phyloP scores from a whole-genome alignment of 306 rosid species.

The Malus fusca region DNA sequence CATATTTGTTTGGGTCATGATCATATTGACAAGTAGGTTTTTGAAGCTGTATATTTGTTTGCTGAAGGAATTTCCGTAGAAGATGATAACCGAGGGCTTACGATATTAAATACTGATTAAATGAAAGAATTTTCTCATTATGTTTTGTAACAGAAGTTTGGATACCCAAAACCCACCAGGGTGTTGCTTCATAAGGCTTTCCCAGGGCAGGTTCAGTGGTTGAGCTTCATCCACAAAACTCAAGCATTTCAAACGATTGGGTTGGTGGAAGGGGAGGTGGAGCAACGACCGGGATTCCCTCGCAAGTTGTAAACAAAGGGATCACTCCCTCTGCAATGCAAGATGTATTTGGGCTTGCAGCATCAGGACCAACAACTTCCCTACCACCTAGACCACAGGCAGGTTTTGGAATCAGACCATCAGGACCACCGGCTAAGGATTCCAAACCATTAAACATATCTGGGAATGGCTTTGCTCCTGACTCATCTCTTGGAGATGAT shows the following conservation, averaged over 20 bases:
- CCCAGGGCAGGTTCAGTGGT: constrained; percentile 27
- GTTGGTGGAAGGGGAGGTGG: constrained; percentile 15
- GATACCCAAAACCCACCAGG: constrained; percentile 28
- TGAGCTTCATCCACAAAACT: constrained; percentile 30
- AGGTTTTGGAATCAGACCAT: constrained; percentile 34
- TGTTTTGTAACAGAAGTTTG: not conserved
- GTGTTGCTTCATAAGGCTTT: constrained; percentile 40
- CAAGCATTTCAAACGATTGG: constrained; percentile 37
- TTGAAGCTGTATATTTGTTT: not conserved
- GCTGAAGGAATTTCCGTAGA: not conserved
- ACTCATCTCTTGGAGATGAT: constrained; percentile 66
- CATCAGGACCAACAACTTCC: constrained; percentile 44
- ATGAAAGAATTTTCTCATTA: not conserved
- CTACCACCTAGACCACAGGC: constrained; percentile 42
- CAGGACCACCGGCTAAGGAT: constrained; percentile 43
- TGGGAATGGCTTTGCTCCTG: constrained; percentile 57
- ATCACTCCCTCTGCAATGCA: constrained; percentile 32
- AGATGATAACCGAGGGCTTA: not conserved
- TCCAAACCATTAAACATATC: constrained; percentile 36
- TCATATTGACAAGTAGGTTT: not conserved
- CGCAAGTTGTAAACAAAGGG: constrained; percentile 38
- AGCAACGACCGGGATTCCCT: constrained; percentile 27
- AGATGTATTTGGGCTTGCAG: constrained; percentile 47
- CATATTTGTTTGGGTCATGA: not conserved
- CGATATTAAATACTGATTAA: not conserved